Base-by-base conservation (phyloP, 2,329 filamentous ascomycete species). In the Metarhizium guizhouense region DNA sequence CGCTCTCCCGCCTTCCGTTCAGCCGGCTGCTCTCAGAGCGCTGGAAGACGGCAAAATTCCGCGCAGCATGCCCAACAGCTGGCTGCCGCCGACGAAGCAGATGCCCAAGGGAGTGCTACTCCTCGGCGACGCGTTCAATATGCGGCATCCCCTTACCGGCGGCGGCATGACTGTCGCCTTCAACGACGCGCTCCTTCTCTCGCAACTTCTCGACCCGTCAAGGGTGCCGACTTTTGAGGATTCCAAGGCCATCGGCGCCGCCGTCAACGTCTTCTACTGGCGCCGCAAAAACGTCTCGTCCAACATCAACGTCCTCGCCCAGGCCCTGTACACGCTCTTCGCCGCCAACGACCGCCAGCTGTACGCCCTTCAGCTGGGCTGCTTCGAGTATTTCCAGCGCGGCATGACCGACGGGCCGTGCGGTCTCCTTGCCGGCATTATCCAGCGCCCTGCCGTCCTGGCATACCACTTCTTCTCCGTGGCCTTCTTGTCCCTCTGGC, bases 101-200 rank as follows among this genome's bases (percentile, higher is more conserved):
- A 65, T 65, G 3, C 58, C 66, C 48, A 72, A 71, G 49, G 87
- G 88, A 67, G 81, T 96, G 58, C 79, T 96, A 51, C 76, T 99
- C 40, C 80, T 97, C 8, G 94, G 94, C 57, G 94, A 99, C 69
- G 93, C 94, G 14, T 86, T 95, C 80, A 99, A 99, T 76, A 99
- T 99, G 94, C 88, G 94, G n/a, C 94, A 99, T 73, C 94, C 94
- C 2, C 80, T 99, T 13, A 99, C 94, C 0, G 94, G 94, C 54
- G 94, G 94, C 61, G 94, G 94, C 64, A 99, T 99, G 94, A 97
- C 93, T 0, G 94, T 97, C 2, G 94, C 90, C 1, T 88, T 99
- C 71, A 95, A 93, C 73, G 94, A 99, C 67, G 92, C 89, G 1
- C 80, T 94, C 11, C 72, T 95, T 1, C 79, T 99, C 30, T 77